Percentiles rank a stretch among this genome's conserved stretches.
These are phyloP conservation scores for Phytophthora foliorum DNA, from an alignment of 352 stramenopile genomes.

Conservation along the genomic window DNA sequence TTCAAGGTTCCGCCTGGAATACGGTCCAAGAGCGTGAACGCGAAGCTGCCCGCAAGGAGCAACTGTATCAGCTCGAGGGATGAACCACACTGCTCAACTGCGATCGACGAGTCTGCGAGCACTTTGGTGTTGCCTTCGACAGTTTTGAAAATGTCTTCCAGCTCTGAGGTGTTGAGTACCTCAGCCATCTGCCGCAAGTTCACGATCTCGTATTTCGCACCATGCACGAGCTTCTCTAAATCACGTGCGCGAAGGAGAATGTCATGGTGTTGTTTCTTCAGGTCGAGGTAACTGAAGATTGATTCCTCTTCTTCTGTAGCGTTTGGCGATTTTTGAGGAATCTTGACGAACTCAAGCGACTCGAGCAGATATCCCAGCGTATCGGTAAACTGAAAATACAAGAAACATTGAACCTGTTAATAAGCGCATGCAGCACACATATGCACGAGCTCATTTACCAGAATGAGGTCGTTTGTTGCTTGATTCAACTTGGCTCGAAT, in stretches of 20 bases:
- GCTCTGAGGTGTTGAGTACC: slow-evolving; percentile 91
- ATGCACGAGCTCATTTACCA: slow-evolving; percentile 41
- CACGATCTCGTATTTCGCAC: slow-evolving; percentile 91
- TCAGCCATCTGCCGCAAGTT: slow-evolving; percentile 92
- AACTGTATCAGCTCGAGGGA: slow-evolving; percentile 92
- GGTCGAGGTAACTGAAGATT: slow-evolving; percentile 94
- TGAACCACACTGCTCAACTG: slow-evolving; percentile 63
- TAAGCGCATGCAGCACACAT: not conserved
- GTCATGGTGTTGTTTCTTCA: slow-evolving; percentile 89
- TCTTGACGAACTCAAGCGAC: slow-evolving; percentile 91
- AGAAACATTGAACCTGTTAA: not conserved
- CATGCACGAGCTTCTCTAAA: slow-evolving; percentile 94
- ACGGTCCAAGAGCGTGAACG: slow-evolving; percentile 94
- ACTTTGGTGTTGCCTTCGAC: slow-evolving; percentile 91
- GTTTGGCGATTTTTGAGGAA: slow-evolving; percentile 53
- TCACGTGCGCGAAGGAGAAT: slow-evolving; percentile 92
- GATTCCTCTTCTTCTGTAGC: slow-evolving; percentile 66
- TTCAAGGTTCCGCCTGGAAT: slow-evolving; percentile 92
- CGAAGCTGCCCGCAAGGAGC: slow-evolving; percentile 92
- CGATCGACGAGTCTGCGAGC: slow-evolving; percentile 84
- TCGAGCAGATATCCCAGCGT: slow-evolving; percentile 96
- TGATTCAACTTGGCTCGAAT: slow-evolving; percentile 91
- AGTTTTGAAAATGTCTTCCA: slow-evolving; percentile 91
- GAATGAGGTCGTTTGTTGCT: slow-evolving; percentile 94
- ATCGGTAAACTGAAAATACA: slow-evolving; percentile 83